Percentiles rank a stretch among this genome's conserved stretches.
These are phyloP conservation scores for Colletotrichum scovillei DNA, from an alignment of 2,329 filamentous ascomycete genomes.

Conservation along the genomic window DNA sequence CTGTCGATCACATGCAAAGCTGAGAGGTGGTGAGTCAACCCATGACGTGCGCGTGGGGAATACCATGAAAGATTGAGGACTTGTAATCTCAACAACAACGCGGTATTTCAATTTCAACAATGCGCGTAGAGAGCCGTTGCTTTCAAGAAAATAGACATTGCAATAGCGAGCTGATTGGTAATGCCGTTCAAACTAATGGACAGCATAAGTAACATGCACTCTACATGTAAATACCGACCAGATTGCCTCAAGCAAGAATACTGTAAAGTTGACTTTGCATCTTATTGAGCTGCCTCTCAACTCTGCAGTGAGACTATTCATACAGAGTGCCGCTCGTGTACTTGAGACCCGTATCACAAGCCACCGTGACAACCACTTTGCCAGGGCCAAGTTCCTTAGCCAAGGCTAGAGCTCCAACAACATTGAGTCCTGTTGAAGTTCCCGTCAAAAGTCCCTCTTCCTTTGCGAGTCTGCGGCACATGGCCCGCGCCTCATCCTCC, in stretches of 20 bases:
- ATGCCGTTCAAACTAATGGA: too few relatives aligned
- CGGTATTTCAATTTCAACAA: background rate
- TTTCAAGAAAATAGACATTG: too few relatives aligned
- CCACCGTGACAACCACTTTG: conserved; percentile 26
- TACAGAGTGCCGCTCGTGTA: conserved; percentile 15
- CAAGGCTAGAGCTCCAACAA: background rate
- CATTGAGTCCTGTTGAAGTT: conserved; percentile 14
- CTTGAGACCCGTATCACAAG: conserved; percentile 28
- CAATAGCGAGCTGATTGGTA: background rate
- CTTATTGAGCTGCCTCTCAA: background rate
- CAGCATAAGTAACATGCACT: background rate
- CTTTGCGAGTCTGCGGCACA: conserved; percentile 26
- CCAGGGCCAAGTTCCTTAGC: conserved; percentile 24
- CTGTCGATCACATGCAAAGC: background rate
- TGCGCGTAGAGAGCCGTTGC: background rate
- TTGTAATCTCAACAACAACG: background rate
- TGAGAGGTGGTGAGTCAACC: background rate
- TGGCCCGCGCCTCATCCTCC: conserved; percentile 19
- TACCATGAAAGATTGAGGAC: background rate
- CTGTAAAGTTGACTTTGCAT: background rate
- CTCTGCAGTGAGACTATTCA: background rate
- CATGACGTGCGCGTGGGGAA: background rate
- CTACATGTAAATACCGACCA: too few relatives aligned
- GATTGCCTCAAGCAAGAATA: background rate
- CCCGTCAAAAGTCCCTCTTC: conserved; percentile 26